Conservation (phyloP, 495 filamentous ascomycete genomes). For the Neurospora hispaniola region DNA sequence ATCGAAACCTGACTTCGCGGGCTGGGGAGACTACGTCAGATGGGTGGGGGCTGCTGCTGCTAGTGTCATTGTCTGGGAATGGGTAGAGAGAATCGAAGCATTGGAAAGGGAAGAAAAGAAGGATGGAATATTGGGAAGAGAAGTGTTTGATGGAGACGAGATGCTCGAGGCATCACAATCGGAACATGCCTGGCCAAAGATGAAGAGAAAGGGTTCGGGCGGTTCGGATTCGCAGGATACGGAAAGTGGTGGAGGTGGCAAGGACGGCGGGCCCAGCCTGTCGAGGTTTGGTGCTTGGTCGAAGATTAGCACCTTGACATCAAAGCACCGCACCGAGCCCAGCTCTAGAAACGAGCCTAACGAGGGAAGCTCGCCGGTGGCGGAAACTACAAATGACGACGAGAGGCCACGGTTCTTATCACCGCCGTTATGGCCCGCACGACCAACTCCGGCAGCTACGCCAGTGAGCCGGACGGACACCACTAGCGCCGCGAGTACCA, state of each 20-base stretch:
- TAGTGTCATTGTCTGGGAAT: constrained; percentile 97
- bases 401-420: constrained; percentile 28
- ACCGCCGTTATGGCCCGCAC: constrained; percentile 45
- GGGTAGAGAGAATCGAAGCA: constrained; percentile 97
- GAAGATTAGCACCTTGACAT: constrained; percentile 30
- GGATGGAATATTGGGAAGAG: constrained; percentile 86
- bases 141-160: constrained; percentile 95
- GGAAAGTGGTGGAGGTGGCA: constrained; percentile 6
- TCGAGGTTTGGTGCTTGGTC: constrained; percentile 36
- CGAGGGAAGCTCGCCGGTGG: background rate
- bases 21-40: constrained; percentile 94
- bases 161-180: constrained; percentile 68
- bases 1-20: constrained; percentile 71
- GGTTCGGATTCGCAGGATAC: constrained; percentile 21
- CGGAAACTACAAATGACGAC: constrained; percentile 10
- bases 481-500: constrained; percentile 58
- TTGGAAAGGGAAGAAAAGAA: constrained; percentile 92
- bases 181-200: constrained; percentile 25
- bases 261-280: constrained; percentile 13
- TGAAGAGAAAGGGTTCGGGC: constrained; percentile 23
- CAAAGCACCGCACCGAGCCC: constrained; percentile 28
- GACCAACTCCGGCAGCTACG: constrained; percentile 53
- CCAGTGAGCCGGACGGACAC: constrained; percentile 72
- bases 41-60: constrained; percentile 97
- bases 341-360: constrained; percentile 1